Base-by-base conservation (phyloP, 768 basidiomycete species). In the Lactifluus pinguis region DNA sequence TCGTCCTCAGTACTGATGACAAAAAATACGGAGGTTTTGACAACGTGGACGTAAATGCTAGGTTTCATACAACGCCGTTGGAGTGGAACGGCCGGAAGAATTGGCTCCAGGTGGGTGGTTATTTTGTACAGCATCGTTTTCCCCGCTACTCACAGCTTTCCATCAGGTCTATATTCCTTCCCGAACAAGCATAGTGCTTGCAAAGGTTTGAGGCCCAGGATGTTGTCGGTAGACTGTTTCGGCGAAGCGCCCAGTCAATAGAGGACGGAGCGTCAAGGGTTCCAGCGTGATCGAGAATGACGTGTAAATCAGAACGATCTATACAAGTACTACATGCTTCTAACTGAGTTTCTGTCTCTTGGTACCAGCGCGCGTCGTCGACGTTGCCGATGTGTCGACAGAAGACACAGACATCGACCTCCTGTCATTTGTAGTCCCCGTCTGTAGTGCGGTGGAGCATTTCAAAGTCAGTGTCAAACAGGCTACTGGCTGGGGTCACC, bases 21-120 rank as follows among this genome's bases (percentile, higher is more conserved):
- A 83, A 83, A 70, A 74, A 77, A 49, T 98, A 92, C 67, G 95
- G 94, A 30, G 97, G 97, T 4, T 97, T 93, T 71, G 87, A 84
- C 53, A 89, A 95, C 63, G 80, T 91, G 57, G 76, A 77, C 50
- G 69, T 83, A 42, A 82, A 82, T 41, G 77, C 79, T 34, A 79
- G 78, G 68, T 92, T 83, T 73, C 77, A 84, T 69, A 98, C 97
- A 17, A 91, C 87, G 25, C 83, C 89, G 1, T 72, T 90, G 78
- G 86, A 86, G 67, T 98, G 95, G 95, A 92, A 95, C 69, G 82
- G 80, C n/a, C 80, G 95, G 69, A 89, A 84, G 73, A 98, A 98
- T 71, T 97, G 81, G 78, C 66, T 88, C 55, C 89, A 95, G 80
- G 93, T 90, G 66, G 61, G 78, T 68, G 41, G 38, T 13, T 11